These are phyloP conservation scores for Boletales sp. DNA, from an alignment of 768 basidiomycete genomes.

Conservation along the genomic window DNA sequence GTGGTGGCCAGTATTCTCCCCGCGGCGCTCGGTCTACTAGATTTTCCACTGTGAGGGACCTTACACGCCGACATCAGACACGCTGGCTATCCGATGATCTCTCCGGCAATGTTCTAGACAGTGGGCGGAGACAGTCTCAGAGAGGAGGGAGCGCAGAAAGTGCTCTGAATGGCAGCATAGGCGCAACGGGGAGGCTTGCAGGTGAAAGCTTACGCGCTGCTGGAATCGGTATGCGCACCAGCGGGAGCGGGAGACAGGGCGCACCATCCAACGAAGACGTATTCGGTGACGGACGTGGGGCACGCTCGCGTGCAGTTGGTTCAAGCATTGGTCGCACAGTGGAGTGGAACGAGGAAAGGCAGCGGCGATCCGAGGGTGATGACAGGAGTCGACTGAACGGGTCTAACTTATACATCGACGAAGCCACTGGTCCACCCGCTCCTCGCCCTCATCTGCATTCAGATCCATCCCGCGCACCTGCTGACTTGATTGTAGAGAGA, in stretches of 20 bases:
- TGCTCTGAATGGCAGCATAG: slow-evolving; percentile 42
- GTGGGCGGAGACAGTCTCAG: slow-evolving; percentile 51
- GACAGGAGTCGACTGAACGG: slow-evolving; percentile 23
- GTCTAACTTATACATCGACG: slow-evolving; percentile 20
- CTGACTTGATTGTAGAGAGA: slow-evolving; percentile 15
- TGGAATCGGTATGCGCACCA: slow-evolving; percentile 47
- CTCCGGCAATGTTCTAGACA: slow-evolving; percentile 18
- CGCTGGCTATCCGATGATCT: slow-evolving; percentile 55
- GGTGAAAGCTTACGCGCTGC: slow-evolving; percentile 71
- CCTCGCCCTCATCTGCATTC: slow-evolving; percentile 24
- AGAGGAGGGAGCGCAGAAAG: slow-evolving; percentile 73
- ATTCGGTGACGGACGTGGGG: slow-evolving; percentile 28
- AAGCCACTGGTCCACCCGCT: slow-evolving; percentile 11
- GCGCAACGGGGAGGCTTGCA: slow-evolving; percentile 49
- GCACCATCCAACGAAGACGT: slow-evolving; percentile 33
- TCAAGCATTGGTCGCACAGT: slow-evolving; percentile 10
- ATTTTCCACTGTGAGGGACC: slow-evolving; percentile 47
- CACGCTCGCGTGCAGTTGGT: slow-evolving; percentile 13
- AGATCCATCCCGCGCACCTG: slow-evolving; percentile 21
- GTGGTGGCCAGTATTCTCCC: slow-evolving; percentile 25
- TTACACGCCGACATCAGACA: slow-evolving; percentile 46
- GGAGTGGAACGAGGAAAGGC: slow-evolving; percentile 26
- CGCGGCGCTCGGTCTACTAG: slow-evolving; percentile 31
- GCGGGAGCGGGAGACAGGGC: slow-evolving; percentile 27
- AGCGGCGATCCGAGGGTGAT: slow-evolving; percentile 11